Percentiles rank a stretch among this genome's conserved stretches.
Conservation (phyloP, 1,139 yeast genomes). For the Blastobotrys apis region DNA sequence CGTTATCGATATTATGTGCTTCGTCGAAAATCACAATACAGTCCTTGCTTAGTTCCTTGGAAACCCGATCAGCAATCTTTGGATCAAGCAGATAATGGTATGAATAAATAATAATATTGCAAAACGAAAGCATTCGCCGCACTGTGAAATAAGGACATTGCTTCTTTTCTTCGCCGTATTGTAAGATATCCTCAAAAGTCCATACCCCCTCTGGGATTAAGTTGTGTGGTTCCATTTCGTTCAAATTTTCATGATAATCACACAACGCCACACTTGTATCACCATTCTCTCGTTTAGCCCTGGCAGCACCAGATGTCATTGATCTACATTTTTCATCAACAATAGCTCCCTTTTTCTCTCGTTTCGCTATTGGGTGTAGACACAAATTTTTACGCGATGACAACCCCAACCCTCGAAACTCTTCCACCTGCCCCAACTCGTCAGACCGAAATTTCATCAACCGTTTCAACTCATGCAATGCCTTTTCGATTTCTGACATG, state of each 20-base stretch:
- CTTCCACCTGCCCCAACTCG: conserved; percentile 77
- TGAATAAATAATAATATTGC: conserved; percentile 91
- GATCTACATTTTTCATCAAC: conserved; percentile 97
- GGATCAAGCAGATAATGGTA: conserved; percentile 96
- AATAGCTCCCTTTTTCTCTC: conserved; percentile 85
- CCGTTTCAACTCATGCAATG: conserved; percentile 84
- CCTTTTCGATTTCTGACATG: conserved; percentile 98
- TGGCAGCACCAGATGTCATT: conserved; percentile 86
- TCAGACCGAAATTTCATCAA: conserved; percentile 81
- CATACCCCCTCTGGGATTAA: conserved; percentile 89
- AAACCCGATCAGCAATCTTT: conserved; percentile 92
- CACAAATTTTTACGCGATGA: conserved; percentile 93
- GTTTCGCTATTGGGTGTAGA: conserved; percentile 79
- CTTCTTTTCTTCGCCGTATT: conserved; percentile 69
- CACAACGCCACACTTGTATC: conserved; percentile 62
- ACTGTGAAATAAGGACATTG: conserved; percentile 97
- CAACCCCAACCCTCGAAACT: conserved; percentile 85
- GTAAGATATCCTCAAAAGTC: conserved; percentile 79
- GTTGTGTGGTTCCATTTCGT: conserved; percentile 81
- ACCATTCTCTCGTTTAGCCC: conserved; percentile 59
- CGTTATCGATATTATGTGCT: conserved; percentile 98
- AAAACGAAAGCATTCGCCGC: conserved; percentile 94
- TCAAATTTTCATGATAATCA: conserved; percentile 82
- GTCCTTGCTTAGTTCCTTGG: conserved; percentile 86
- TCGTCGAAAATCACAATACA: conserved; percentile 94